These are phyloP conservation scores for Crithidia thermophila DNA, from an alignment of 208 protist species.

Conservation along the genomic window DNA sequence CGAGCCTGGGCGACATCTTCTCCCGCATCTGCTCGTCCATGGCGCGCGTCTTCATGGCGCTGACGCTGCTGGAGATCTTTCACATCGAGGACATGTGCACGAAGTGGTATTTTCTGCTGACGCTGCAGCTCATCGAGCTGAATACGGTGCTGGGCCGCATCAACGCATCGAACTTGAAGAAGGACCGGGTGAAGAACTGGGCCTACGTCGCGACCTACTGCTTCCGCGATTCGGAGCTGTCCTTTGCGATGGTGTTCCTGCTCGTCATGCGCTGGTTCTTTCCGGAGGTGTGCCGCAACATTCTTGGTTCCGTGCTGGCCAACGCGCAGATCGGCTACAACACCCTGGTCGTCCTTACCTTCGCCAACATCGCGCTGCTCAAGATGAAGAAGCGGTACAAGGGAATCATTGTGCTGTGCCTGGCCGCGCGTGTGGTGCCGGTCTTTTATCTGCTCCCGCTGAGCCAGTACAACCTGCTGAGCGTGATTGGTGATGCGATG, in stretches of 20 bases:
- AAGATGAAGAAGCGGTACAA: constrained; percentile 71
- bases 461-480: constrained; percentile 64
- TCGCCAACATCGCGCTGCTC: constrained; percentile 70
- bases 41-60: constrained; percentile 79
- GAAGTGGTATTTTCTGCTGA: constrained; percentile 81
- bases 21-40: constrained; percentile 76
- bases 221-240: constrained; percentile 80
- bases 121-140: constrained; percentile 82
- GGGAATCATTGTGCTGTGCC: constrained; percentile 64
- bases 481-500: constrained; percentile 85
- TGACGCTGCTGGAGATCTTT: constrained; percentile 81
- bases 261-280: constrained; percentile 62
- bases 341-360: constrained; percentile 54
- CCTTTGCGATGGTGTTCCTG: constrained; percentile 69
- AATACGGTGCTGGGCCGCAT: constrained; percentile 86
- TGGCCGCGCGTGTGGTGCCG: constrained; percentile 67
- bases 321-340: constrained; percentile 49
- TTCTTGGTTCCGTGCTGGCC: constrained; percentile 20
- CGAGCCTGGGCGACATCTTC: constrained; percentile 91
- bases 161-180: constrained; percentile 79
- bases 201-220: constrained; percentile 80
- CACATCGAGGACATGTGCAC: constrained; percentile 55
- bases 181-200: constrained; percentile 77
- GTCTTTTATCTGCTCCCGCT: constrained; percentile 82
- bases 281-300: constrained; percentile 24